Evolutionary conservation across 2,329 filamentous ascomycete species (phyloP).

Genomic region (Pseudocercospora crystallina): DNA sequence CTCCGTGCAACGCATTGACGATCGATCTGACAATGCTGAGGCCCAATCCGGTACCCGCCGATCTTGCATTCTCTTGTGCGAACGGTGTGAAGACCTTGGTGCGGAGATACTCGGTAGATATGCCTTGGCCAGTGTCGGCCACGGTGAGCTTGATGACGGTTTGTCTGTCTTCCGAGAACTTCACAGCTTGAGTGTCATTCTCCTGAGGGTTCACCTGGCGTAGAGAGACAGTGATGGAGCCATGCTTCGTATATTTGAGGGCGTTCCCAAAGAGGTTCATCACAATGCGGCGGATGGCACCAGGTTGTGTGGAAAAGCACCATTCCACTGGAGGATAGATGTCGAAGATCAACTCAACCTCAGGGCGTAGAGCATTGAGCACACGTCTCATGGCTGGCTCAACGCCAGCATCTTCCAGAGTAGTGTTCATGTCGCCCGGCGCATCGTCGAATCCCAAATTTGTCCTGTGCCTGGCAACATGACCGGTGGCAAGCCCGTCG

Average conservation of each 20-base stretch:
- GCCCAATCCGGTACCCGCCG: conserved; percentile 63
- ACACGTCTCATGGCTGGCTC: conserved; percentile 14
- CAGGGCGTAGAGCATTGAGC: conserved; percentile 18
- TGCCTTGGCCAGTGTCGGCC: conserved; percentile 65
- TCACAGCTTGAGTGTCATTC: not conserved
- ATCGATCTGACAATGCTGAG: conserved; percentile 63
- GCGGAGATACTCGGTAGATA: conserved; percentile 61
- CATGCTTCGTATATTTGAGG: conserved; percentile 48
- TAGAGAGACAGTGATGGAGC: conserved; percentile 39
- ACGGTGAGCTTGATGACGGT: conserved; percentile 39
- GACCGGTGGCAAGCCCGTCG: conserved; percentile 18
- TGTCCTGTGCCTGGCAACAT: conserved; percentile 16
- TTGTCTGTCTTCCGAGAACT: conserved; percentile 16
- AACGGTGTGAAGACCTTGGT: conserved; percentile 64
- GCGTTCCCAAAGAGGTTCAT: conserved; percentile 50
- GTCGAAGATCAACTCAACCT: conserved; percentile 40
- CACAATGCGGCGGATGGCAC: conserved; percentile 46
- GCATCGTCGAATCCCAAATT: conserved; percentile 20
- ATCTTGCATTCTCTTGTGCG: conserved; percentile 61
- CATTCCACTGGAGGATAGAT: conserved; percentile 30
- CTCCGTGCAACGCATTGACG: conserved; percentile 60
- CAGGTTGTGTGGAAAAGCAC: conserved; percentile 27
- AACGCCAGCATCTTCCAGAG: not conserved
- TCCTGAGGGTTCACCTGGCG: not conserved
- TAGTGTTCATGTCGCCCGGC: not conserved